A percentile compares a stretch with the other conserved stretches of the same genome.
These are phyloP conservation scores for Arthrobotrys sphaeroides DNA, from an alignment of 2,329 filamentous ascomycete genomes.

Conservation along the genomic window DNA sequence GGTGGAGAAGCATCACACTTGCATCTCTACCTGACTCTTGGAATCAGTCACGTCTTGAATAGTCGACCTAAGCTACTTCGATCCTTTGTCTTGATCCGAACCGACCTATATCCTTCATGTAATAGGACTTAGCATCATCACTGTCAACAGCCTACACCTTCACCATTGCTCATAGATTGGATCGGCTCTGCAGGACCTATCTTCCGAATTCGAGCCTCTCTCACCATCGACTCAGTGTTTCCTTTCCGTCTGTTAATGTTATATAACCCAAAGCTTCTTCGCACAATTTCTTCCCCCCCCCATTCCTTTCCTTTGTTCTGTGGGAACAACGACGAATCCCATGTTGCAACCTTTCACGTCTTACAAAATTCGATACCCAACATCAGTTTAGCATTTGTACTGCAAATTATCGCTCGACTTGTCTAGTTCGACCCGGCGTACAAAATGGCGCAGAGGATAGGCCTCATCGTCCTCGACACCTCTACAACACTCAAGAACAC, in stretches of 20 bases:
- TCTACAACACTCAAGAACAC: too few relatives aligned
- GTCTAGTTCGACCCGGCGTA: background rate
- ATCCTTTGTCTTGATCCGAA: conserved; percentile 4
- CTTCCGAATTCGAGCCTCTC: too few relatives aligned
- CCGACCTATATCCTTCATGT: background rate
- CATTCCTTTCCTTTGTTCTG: background rate
- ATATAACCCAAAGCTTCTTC: too few relatives aligned
- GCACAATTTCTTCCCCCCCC: background rate
- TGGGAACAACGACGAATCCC: background rate
- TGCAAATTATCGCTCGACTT: background rate
- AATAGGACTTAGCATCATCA: background rate
- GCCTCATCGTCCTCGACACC: background rate
- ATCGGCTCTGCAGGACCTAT: too few relatives aligned
- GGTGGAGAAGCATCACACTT: background rate
- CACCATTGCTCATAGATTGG: background rate
- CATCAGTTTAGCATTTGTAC: background rate
- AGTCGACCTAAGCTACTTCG: background rate
- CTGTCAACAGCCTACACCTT: background rate
- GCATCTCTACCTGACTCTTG: background rate
- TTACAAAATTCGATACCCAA: background rate
- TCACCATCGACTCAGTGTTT: too few relatives aligned
- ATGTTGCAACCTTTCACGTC: background rate
- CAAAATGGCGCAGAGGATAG: background rate
- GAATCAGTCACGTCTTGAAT: background rate
- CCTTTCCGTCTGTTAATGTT: too few relatives aligned